Evolutionary conservation across 345 rosid genomes (phyloP), one percentile per base, ranked within the genome.

Genomic region (Salix udensis): DNA sequence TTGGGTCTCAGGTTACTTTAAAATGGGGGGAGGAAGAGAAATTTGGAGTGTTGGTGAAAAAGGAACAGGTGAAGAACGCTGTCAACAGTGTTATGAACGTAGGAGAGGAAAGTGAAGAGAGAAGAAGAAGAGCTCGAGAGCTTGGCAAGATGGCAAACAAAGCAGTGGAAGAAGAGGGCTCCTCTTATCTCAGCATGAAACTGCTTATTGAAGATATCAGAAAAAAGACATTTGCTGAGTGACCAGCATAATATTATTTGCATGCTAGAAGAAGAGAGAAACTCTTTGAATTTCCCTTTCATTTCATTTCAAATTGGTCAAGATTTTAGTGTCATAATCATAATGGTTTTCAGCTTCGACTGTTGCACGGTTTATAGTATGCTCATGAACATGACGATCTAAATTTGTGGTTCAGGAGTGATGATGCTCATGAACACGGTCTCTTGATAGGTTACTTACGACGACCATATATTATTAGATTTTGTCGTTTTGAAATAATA

Each of bases 1-100:
- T 62, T 10, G 75, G 74, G 15, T 42, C 65, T 14, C 28, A 65
- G 46, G 74, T 55, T 48, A 46, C 65, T 18, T 11, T 77, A 30
- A 65, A 4, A 13, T 71, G 71, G 75, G 75, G 80, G 36, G 53
- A 77, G 21, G 80, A 77, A 71, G 80, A 70, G 24, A 65, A 70
- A 50, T 48, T 48, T 36, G 80, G 75, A 34, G 53, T 77, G n/a
- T 44, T 65, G 70, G 80, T 71, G 24, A 64, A 71, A 23, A 77
- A 37, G 46, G 75, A 71, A 64, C 28, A 70, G 12, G 74, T 77
- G 8, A 60, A 10, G 15, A 71, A 61, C 28, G 75, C 75, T 61
- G 34, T 64, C 23, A 28, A 46, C 7, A 70, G 16, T 6, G 10
- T 77, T 13, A 71, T 77, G 75, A 72, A 34, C 42, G 66, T n/a